These are phyloP conservation scores for Verticillium alfalfae DNA, from an alignment of 2,329 filamentous ascomycete genomes.

Conservation along the genomic window DNA sequence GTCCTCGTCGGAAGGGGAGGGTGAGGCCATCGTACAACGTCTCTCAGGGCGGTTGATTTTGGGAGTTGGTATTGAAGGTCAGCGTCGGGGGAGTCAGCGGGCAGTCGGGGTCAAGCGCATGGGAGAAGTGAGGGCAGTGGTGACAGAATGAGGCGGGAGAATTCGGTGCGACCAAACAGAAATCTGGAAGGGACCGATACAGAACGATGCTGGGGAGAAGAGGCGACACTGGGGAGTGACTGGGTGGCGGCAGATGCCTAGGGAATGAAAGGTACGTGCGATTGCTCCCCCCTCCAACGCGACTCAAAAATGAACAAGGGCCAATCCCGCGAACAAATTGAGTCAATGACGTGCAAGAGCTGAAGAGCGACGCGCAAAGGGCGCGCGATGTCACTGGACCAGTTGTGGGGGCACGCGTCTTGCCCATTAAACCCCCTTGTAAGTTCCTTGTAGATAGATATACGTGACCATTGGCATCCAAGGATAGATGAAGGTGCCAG, in stretches of 20 bases:
- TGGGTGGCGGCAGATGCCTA: neutral
- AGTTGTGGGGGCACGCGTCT: neutral
- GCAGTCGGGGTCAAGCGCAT: too few species aligned
- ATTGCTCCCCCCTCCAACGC: neutral
- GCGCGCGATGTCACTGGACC: constrained; percentile 24
- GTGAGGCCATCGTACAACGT: constrained; percentile 17
- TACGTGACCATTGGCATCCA: too few species aligned
- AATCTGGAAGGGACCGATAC: neutral
- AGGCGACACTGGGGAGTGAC: neutral
- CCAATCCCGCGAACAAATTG: neutral
- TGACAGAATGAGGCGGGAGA: too few species aligned
- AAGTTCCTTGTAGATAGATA: neutral
- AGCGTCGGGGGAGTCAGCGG: too few species aligned
- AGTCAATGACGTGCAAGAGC: constrained; percentile 14
- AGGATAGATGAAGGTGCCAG: too few species aligned
- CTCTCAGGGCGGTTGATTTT: neutral
- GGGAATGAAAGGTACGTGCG: neutral
- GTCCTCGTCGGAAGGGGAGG: constrained; percentile 23
- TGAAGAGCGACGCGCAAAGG: constrained; percentile 22
- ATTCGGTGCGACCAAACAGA: too few species aligned
- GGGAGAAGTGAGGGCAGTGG: too few species aligned
- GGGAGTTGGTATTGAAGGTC: too few species aligned
- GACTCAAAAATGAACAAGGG: neutral
- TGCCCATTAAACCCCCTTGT: neutral
- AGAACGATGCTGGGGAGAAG: neutral